Percentiles rank a stretch among this genome's conserved stretches.
Conservation (phyloP, 164 flowering plant genomes). For the Pachysandra terminalis region DNA sequence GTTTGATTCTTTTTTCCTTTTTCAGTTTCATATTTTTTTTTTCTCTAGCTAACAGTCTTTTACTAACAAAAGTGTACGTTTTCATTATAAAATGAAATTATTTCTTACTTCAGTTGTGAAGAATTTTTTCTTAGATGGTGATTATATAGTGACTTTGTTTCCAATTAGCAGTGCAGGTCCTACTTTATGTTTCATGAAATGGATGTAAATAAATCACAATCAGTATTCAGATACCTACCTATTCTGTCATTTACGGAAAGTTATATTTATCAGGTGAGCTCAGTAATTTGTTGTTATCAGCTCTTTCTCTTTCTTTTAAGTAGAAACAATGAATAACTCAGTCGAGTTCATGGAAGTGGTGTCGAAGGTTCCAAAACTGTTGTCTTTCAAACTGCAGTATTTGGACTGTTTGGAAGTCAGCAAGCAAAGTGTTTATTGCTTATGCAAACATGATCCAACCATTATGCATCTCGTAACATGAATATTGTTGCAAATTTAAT, state of each 20-base stretch:
- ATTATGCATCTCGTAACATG: not conserved
- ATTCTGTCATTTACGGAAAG: conserved; percentile 86
- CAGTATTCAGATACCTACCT: conserved; percentile 71
- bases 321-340: not conserved
- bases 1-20: too few relatives aligned
- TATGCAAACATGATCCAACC: not conserved
- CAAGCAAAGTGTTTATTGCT: not conserved
- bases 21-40: too few relatives aligned
- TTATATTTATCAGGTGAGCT: conserved; percentile 82
- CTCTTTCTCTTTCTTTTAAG: not conserved
- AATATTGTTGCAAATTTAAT: not conserved
- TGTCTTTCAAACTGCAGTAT: not conserved
- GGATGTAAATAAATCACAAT: conserved; percentile 61
- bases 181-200: conserved; percentile 93
- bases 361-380: not conserved
- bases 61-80: too few relatives aligned
- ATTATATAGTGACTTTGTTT: conserved; percentile 9
- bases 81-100: too few relatives aligned
- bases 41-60: too few relatives aligned
- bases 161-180: conserved; percentile 76
- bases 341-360: not conserved
- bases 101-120: not conserved
- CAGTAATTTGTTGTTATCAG: not conserved
- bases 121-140: not conserved
- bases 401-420: not conserved